Conservation (phyloP, 345 rosid species). For the Chamaenerion angustifolium region DNA sequence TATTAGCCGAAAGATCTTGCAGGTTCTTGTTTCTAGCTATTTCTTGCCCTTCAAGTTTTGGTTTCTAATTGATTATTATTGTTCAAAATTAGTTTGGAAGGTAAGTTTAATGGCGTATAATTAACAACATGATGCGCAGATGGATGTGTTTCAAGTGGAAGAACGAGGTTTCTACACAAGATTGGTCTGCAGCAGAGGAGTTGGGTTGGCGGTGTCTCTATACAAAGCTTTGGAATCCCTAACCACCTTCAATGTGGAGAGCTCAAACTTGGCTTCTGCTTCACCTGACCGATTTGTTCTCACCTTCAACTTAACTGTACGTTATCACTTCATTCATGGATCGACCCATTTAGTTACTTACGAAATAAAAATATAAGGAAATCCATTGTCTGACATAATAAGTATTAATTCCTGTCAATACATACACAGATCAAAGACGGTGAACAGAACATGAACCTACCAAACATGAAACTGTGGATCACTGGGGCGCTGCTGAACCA, state of each 20-base stretch:
- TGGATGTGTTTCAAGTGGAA: slow-evolving; percentile 67
- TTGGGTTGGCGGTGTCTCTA: slow-evolving; percentile 48
- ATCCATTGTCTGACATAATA: too few relatives aligned
- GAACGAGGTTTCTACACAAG: slow-evolving; percentile 55
- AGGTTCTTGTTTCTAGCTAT: slow-evolving; percentile 36
- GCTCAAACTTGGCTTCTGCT: slow-evolving; percentile 46
- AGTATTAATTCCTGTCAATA: not conserved
- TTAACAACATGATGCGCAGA: too few relatives aligned
- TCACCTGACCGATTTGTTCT: slow-evolving; percentile 34
- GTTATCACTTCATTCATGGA: not conserved
- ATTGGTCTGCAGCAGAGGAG: slow-evolving; percentile 42
- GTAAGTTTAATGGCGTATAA: too few relatives aligned
- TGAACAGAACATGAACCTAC: slow-evolving; percentile 37
- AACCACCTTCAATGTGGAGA: slow-evolving; percentile 44
- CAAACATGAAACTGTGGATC: slow-evolving; percentile 58
- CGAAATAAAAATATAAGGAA: too few relatives aligned
- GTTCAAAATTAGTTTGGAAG: too few relatives aligned
- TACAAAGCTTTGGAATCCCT: slow-evolving; percentile 71
- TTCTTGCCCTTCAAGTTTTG: too few relatives aligned
- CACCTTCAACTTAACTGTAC: slow-evolving; percentile 52
- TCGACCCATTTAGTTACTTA: too few relatives aligned
- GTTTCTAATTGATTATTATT: too few relatives aligned
- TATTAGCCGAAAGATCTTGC: slow-evolving; percentile 28
- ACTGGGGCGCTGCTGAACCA: slow-evolving; percentile 62
- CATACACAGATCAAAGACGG: slow-evolving; percentile 44